These are phyloP conservation scores for Monosporozyma yasuniensis DNA, from an alignment of 805 yeast genomes.

Conservation along the genomic window DNA sequence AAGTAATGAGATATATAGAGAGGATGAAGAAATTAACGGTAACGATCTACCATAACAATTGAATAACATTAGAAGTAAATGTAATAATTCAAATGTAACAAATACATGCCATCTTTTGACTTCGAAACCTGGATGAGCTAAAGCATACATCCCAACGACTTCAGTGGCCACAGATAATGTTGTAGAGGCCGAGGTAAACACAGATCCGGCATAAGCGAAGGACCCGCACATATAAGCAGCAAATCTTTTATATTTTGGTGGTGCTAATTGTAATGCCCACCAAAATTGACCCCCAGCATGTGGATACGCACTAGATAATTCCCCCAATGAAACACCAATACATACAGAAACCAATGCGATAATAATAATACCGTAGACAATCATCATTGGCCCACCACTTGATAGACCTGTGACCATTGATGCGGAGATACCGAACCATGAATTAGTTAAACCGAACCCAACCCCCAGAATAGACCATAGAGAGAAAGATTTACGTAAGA, in stretches of 20 bases:
- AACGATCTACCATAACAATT: constrained; percentile 48
- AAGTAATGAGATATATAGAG: constrained; percentile 45
- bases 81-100: constrained; percentile 42
- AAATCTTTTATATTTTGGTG: constrained; percentile 35
- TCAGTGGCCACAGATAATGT: constrained; percentile 48
- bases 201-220: constrained; percentile 55
- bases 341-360: constrained; percentile 41
- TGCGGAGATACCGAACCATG: constrained; percentile 59
- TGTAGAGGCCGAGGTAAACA: constrained; percentile 57
- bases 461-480: constrained; percentile 47
- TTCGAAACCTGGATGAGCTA: constrained; percentile 28
- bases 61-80: constrained; percentile 39
- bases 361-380: constrained; percentile 50
- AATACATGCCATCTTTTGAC: constrained; percentile 50
- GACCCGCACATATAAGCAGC: constrained; percentile 55
- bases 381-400: constrained; percentile 54
- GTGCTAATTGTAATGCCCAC: constrained; percentile 52
- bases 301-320: constrained; percentile 48
- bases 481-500: constrained; percentile 36
- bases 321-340: constrained; percentile 46
- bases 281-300: constrained; percentile 59
- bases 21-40: constrained; percentile 42
- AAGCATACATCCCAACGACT: constrained; percentile 43
- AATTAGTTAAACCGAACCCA: constrained; percentile 54
- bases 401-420: constrained; percentile 47